Evolutionary conservation across 345 rosid genomes (phyloP), one percentile per base, ranked within the genome.

Genomic region (Erodium maritimum): DNA sequence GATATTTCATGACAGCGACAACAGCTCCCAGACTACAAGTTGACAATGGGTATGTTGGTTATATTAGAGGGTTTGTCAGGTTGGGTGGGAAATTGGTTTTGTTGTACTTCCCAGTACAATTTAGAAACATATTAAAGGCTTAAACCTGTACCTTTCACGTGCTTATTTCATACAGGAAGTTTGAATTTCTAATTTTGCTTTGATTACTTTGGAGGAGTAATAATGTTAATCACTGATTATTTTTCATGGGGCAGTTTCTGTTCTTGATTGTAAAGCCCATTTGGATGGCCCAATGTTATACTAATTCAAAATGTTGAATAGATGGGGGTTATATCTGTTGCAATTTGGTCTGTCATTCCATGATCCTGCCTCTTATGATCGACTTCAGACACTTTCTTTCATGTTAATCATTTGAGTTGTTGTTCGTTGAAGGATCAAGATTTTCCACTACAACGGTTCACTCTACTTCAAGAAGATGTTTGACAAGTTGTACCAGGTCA

Each of bases 11-110:
- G 86, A 91, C 98, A 61, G 95, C 98, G 52, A 84, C 98, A 73
- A 88, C 98, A 63, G 90, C 96, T 65, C 98, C 98, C 42, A 84
- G 98, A 73, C 89, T 84, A 56, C 91, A 86, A 73, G 81, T 91
- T 50, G 95, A 91, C 75, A 91, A 91, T 70, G 86, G 91, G 98
- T 91, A 86, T 69, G 86, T 55, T 58, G 21, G 9, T 51, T 56
- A 60, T 52, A 20, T 33, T 46, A 59, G 23, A 23, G 21, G 48
- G 54, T 62, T 60, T 51, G 45, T 25, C 10, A 37, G 50, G 29
- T 64, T 20, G 8, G 12, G 45, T 7, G 23, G 14, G 22, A n/a
- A n/a, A n/a, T n/a, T 19, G 17, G 61, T 33, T 25, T 25, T 25
- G 4, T 25, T 25, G 33, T 25, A 25, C 33, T 25, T 25, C 33